These are phyloP conservation scores for Grigorovia humatica DNA, from an alignment of 805 yeast genomes.

Conservation along the genomic window DNA sequence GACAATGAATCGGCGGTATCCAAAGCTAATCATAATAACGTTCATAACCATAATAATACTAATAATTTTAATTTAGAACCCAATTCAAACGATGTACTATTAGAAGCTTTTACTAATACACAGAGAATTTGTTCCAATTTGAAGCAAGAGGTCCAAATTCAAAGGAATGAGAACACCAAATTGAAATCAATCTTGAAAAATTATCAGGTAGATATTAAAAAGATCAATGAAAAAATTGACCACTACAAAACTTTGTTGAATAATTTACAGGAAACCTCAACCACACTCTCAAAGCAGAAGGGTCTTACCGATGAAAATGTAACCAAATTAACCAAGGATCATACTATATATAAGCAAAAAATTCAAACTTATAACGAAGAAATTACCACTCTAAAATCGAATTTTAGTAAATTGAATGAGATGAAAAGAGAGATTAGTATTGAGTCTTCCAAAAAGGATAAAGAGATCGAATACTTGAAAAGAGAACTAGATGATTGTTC, in stretches of 20 bases:
- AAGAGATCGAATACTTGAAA: conserved; percentile 29
- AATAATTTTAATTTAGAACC: conserved; percentile 4
- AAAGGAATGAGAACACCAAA: conserved; percentile 18
- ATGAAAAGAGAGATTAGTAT: conserved; percentile 13
- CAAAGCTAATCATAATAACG: neutral
- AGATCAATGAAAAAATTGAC: conserved; percentile 15
- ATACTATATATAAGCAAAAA: conserved; percentile 9
- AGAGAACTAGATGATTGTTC: conserved; percentile 34
- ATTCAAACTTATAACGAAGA: conserved; percentile 17
- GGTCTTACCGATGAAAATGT: conserved; percentile 14
- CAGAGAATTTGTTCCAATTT: conserved; percentile 29
- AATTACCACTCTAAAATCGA: conserved; percentile 13
- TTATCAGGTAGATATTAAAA: conserved; percentile 16
- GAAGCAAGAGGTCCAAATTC: conserved; percentile 26
- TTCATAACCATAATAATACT: neutral
- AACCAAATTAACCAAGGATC: conserved; percentile 17
- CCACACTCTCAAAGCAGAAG: conserved; percentile 18
- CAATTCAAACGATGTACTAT: conserved; percentile 29
- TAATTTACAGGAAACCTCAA: conserved; percentile 16
- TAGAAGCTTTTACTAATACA: conserved; percentile 33
- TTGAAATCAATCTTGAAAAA: conserved; percentile 18
- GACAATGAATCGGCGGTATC: neutral
- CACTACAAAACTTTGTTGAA: conserved; percentile 16
- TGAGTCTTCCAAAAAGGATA: conserved; percentile 18
- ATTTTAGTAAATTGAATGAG: conserved; percentile 19